Percentiles rank a stretch among this genome's conserved stretches.
These are phyloP conservation scores for Ampelocalamus luodianensis DNA, from an alignment of 176 grass and related monocot species.

Conservation along the genomic window DNA sequence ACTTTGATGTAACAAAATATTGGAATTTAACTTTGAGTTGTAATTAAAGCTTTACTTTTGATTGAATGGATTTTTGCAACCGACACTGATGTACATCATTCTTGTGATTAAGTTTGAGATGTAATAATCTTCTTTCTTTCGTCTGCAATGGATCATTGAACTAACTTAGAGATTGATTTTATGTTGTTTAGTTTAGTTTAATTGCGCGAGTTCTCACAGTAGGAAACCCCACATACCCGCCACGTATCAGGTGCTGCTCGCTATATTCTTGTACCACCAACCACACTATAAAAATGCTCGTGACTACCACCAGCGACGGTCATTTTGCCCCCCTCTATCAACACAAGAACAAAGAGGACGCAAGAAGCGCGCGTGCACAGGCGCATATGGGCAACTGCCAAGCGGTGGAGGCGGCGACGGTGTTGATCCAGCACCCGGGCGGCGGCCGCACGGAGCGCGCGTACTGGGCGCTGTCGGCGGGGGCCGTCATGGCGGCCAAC, in stretches of 20 bases:
- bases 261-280: neutral
- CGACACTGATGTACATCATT: too few species aligned
- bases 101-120: too few species aligned
- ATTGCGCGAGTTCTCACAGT: too few species aligned
- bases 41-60: too few species aligned
- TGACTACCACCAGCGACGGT: slow-evolving; percentile 23
- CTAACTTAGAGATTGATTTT: too few species aligned
- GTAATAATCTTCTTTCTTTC: too few species aligned
- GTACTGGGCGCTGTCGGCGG: slow-evolving; percentile 67
- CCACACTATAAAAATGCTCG: slow-evolving; percentile 44
- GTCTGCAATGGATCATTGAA: too few species aligned
- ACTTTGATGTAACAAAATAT: too few species aligned
- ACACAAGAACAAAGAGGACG: neutral
- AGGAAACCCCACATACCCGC: neutral
- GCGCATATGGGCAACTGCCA: slow-evolving; percentile 88
- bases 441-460: slow-evolving; percentile 69
- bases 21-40: too few species aligned
- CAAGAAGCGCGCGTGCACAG: neutral
- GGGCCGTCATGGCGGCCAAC: slow-evolving; percentile 80
- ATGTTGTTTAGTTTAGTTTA: too few species aligned
- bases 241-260: slow-evolving; percentile 3
- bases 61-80: too few species aligned
- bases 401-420: slow-evolving; percentile 76
- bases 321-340: neutral
- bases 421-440: slow-evolving; percentile 79